Percentiles rank a stretch among this genome's conserved stretches.
phyloP scores from a whole-genome alignment of 371 early-diverging fungal genomes.

The Funneliformis caledonium region DNA sequence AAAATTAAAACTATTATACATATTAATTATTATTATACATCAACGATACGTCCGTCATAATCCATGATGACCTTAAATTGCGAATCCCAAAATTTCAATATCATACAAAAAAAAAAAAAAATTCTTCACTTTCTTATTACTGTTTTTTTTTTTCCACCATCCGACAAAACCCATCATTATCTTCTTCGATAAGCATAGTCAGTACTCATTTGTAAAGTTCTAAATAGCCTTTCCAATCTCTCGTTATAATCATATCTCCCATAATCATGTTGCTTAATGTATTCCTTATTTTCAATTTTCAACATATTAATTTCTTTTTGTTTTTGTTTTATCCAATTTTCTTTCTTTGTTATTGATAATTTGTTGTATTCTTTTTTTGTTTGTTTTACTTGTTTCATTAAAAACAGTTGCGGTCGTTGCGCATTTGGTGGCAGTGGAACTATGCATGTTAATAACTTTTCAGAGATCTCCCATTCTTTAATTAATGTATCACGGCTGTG shows the following conservation, averaged over 20 bases:
- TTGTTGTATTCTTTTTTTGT: background rate
- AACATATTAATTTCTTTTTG: background rate
- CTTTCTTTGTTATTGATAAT: background rate
- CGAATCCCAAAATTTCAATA: too few relatives aligned
- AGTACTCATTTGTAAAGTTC: constrained; percentile 11
- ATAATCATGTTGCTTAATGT: constrained; percentile 11
- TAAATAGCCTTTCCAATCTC: constrained; percentile 3
- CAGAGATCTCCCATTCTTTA: constrained; percentile 1
- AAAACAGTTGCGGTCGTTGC: constrained; percentile 1
- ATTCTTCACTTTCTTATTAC: too few relatives aligned
- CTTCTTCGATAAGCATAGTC: background rate
- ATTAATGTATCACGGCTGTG: background rate
- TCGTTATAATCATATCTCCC: constrained; percentile 15
- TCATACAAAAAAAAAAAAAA: too few relatives aligned
- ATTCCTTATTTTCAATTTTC: background rate
- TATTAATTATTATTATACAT: too few relatives aligned
- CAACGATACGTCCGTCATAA: too few relatives aligned
- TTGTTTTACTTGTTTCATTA: background rate
- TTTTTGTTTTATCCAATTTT: background rate
- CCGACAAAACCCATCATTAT: too few relatives aligned
- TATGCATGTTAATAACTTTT: background rate
- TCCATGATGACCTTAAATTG: too few relatives aligned
- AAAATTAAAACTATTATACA: too few relatives aligned
- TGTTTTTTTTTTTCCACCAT: too few relatives aligned
- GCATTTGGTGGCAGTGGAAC: background rate